Evolutionary conservation across 2,329 filamentous ascomycete species (phyloP).

Genomic region (Trichophyton benhamiae): DNA sequence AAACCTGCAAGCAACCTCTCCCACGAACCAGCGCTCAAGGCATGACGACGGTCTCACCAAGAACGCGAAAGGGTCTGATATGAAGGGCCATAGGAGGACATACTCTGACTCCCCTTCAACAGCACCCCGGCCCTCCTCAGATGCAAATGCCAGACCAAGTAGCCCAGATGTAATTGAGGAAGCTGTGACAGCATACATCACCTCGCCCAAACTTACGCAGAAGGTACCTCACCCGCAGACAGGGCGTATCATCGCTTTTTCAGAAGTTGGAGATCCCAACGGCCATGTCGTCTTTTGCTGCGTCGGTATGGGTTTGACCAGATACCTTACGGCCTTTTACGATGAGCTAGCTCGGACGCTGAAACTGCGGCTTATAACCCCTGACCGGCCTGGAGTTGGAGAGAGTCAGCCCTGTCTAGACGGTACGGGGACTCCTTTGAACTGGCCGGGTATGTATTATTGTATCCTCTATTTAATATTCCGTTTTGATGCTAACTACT

Average conservation of each 20-base stretch:
- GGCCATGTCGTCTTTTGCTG: conserved; percentile 92
- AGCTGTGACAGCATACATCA: conserved; percentile 73
- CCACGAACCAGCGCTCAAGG: neutral
- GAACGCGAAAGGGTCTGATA: conserved; percentile 16
- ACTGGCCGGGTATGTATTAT: conserved; percentile 68
- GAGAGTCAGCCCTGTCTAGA: conserved; percentile 78
- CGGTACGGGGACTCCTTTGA: conserved; percentile 70
- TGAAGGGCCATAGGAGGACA: conserved; percentile 29
- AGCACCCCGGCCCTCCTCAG: conserved; percentile 3
- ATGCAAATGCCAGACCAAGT: conserved; percentile 41
- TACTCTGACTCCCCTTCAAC: conserved; percentile 15
- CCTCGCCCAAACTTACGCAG: conserved; percentile 72
- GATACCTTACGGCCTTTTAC: conserved; percentile 94
- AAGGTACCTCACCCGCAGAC: conserved; percentile 78
- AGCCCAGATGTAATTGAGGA: conserved; percentile 82
- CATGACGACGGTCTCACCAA: neutral
- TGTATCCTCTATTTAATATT: neutral
- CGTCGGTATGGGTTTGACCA: conserved; percentile 91
- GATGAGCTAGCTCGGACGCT: conserved; percentile 85
- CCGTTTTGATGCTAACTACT: conserved; percentile 10
- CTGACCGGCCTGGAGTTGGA: conserved; percentile 85
- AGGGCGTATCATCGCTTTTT: conserved; percentile 83
- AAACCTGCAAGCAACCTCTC: conserved; percentile 17
- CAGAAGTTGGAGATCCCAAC: conserved; percentile 84
- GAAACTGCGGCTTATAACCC: conserved; percentile 79